phyloP scores from a whole-genome alignment of 2,329 filamentous ascomycete genomes.

The Ascocoryne sarcoides region DNA sequence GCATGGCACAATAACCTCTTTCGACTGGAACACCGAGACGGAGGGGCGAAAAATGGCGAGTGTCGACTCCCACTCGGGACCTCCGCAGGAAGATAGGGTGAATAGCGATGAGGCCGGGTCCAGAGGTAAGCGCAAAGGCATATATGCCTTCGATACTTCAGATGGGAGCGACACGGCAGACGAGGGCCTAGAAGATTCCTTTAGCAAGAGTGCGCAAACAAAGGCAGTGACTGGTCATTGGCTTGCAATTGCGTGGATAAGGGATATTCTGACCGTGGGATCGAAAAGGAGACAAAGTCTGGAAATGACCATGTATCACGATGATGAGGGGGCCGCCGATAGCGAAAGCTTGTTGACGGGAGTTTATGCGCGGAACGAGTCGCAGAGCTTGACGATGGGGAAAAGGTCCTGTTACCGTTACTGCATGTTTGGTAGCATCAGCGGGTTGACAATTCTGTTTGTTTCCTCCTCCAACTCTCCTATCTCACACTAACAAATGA shows the following conservation, averaged over 20 bases:
- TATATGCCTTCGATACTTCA: too few species aligned
- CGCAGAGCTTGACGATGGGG: constrained; percentile 1
- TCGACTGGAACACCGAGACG: too few species aligned
- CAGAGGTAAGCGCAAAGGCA: too few species aligned
- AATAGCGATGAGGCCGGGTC: too few species aligned
- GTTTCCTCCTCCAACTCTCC: constrained; percentile 9
- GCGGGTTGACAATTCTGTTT: constrained; percentile 31
- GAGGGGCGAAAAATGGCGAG: too few species aligned
- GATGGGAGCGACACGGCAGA: too few species aligned
- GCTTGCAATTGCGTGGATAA: constrained; percentile 3
- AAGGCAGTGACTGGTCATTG: constrained; percentile 1
- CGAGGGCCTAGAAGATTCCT: constrained; percentile 9
- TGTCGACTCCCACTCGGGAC: too few species aligned
- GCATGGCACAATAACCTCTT: too few species aligned
- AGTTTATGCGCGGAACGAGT: neutral
- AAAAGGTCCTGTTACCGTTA: constrained; percentile 22
- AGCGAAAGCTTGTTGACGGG: constrained; percentile 6
- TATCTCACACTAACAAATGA: constrained; percentile 2
- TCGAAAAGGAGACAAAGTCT: constrained; percentile 8
- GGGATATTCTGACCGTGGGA: constrained; percentile 7
- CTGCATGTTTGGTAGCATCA: constrained; percentile 30
- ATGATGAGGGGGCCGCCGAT: too few species aligned
- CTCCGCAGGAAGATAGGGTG: too few species aligned
- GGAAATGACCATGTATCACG: too few species aligned
- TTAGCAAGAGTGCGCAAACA: constrained; percentile 2